A percentile compares a stretch with the other conserved stretches of the same genome.
Evolutionary conservation across 1,284 basidiomycete species (phyloP).

Genomic region (Tremellales sp.): DNA sequence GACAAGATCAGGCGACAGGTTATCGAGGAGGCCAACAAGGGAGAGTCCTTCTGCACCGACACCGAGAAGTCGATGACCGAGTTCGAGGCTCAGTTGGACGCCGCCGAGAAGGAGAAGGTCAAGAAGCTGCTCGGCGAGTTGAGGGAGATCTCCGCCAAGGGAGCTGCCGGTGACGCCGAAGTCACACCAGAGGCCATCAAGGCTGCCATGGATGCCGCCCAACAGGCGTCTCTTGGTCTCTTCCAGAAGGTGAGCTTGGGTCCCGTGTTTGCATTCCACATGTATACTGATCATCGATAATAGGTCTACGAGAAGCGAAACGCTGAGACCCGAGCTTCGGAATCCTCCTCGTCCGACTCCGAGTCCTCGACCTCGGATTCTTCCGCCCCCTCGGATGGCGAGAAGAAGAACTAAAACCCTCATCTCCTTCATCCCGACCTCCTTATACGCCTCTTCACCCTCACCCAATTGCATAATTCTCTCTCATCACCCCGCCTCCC

Average conservation of each 20-base stretch:
- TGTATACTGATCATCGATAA: neutral
- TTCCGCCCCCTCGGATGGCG: constrained; percentile 19
- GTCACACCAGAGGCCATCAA: constrained; percentile 84
- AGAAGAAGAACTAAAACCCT: constrained; percentile 46
- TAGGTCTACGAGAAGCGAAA: constrained; percentile 86
- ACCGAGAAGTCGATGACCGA: constrained; percentile 95
- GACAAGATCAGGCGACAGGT: constrained; percentile 83
- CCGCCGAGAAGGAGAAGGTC: constrained; percentile 89
- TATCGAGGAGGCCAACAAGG: constrained; percentile 97
- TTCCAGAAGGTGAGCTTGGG: constrained; percentile 81
- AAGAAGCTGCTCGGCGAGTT: constrained; percentile 80
- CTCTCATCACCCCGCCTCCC: too few species aligned
- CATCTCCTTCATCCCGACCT: neutral
- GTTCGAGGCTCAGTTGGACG: constrained; percentile 95
- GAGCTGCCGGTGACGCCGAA: constrained; percentile 76
- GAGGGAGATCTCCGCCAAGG: constrained; percentile 84
- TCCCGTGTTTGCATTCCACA: neutral
- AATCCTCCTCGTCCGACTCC: constrained; percentile 9
- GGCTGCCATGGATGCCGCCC: constrained; percentile 91
- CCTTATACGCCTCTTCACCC: neutral
- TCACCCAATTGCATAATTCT: too few species aligned
- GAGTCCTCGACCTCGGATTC: constrained; percentile 15
- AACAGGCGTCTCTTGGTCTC: constrained; percentile 90
- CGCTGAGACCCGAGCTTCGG: constrained; percentile 54
- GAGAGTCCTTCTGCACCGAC: constrained; percentile 88